Evolutionary conservation across 192 early-diverging fungal species (phyloP).

Genomic region (Backusella australiensis): DNA sequence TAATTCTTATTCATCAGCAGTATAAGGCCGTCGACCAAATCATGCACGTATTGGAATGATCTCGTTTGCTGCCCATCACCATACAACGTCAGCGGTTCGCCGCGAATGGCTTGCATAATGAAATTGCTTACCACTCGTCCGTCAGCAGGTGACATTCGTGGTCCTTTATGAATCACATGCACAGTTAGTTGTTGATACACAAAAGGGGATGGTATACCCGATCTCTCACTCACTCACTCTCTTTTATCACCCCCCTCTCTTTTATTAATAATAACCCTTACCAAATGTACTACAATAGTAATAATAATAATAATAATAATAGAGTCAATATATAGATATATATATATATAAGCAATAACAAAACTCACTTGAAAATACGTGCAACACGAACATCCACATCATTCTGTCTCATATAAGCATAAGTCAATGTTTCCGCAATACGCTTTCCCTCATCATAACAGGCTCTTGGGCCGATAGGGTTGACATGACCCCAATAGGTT

Average conservation of each 20-base stretch:
- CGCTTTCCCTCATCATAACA: conserved; percentile 90
- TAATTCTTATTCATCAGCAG: conserved; percentile 70
- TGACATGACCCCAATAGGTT: conserved; percentile 79
- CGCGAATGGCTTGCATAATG: conserved; percentile 77
- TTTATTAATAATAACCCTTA: neutral
- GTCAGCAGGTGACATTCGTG: conserved; percentile 81
- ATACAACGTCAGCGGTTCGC: conserved; percentile 76
- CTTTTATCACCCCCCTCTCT: too few relatives aligned
- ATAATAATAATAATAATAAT: neutral
- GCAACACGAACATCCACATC: conserved; percentile 74
- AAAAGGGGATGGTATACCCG: too few relatives aligned
- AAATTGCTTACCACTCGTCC: conserved; percentile 86
- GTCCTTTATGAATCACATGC: conserved; percentile 23
- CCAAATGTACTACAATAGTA: conserved; percentile 15
- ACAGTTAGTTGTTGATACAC: too few relatives aligned
- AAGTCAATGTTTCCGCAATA: conserved; percentile 80
- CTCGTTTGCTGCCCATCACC: conserved; percentile 79
- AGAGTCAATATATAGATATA: too few relatives aligned
- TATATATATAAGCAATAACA: too few relatives aligned
- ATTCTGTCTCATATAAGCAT: conserved; percentile 74
- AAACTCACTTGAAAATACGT: conserved; percentile 67
- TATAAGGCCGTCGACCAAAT: conserved; percentile 81
- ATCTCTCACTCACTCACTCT: too few relatives aligned
- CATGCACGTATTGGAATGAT: conserved; percentile 85
- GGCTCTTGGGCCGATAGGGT: conserved; percentile 78